These are phyloP conservation scores for Cicer cuneatum DNA, from an alignment of 306 rosid species.

Conservation along the genomic window DNA sequence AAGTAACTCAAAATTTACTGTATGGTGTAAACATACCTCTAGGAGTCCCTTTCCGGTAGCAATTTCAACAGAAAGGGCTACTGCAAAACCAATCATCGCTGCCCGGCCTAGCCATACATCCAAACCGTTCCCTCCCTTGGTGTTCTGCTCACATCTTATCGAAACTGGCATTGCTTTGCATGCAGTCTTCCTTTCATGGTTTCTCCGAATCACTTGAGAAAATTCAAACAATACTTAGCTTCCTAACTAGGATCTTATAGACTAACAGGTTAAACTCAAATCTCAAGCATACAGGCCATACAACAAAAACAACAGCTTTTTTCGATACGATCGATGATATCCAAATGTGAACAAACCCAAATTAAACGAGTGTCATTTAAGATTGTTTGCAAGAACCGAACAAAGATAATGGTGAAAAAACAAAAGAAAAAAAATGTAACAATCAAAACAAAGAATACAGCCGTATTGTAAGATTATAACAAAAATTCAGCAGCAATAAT, in stretches of 20 bases:
- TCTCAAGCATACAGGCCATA: conserved; percentile 1
- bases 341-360: not conserved
- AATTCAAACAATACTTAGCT: conserved; percentile 34
- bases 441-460: too few species aligned
- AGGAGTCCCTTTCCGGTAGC: conserved; percentile 88
- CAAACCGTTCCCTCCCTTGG: conserved; percentile 62
- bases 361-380: not conserved
- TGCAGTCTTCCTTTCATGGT: conserved; percentile 50
- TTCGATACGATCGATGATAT: not conserved
- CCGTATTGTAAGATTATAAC: too few species aligned
- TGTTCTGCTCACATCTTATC: conserved; percentile 74
- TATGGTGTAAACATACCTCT: conserved; percentile 61
- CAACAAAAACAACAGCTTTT: not conserved
- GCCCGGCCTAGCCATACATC: conserved; percentile 91
- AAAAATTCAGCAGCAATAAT: too few species aligned
- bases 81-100: conserved; percentile 91
- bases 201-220: conserved; percentile 56
- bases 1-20: conserved; percentile 4
- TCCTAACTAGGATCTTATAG: not conserved
- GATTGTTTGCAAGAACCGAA: conserved; percentile 11
- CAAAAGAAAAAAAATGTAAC: too few species aligned
- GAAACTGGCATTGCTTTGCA: conserved; percentile 61
- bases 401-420: too few species aligned
- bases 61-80: conserved; percentile 76
- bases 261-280: not conserved